phyloP scores from a whole-genome alignment of 2,329 filamentous ascomycete genomes.

The Onygenales sp. region DNA sequence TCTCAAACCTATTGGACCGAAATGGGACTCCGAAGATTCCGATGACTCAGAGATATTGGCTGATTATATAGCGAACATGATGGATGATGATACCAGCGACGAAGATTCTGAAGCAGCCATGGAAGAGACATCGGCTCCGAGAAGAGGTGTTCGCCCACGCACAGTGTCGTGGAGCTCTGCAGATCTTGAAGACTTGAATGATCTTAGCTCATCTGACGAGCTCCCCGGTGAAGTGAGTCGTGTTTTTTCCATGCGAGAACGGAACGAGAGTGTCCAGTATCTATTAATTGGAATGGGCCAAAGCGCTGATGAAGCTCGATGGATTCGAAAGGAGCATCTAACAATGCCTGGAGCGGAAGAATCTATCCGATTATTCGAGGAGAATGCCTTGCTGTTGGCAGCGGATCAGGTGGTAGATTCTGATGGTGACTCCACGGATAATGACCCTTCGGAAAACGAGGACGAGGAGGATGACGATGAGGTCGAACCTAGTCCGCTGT shows the following conservation, averaged over 20 bases:
- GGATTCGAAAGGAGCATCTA: slow-evolving; percentile 33
- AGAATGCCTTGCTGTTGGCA: slow-evolving; percentile 15
- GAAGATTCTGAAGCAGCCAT: slow-evolving; percentile 25
- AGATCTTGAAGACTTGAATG: slow-evolving; percentile 39
- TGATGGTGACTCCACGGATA: background rate
- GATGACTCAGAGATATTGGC: slow-evolving; percentile 36
- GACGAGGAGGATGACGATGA: slow-evolving; percentile 25
- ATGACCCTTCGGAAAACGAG: slow-evolving; percentile 13
- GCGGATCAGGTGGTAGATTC: background rate
- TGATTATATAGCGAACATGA: slow-evolving; percentile 54
- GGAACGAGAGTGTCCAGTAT: slow-evolving; percentile 40
- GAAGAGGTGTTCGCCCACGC: background rate
- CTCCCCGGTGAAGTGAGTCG: slow-evolving; percentile 31
- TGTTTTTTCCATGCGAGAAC: slow-evolving; percentile 38
- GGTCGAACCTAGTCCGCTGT: slow-evolving; percentile 21
- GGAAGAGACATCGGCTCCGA: slow-evolving; percentile 14
- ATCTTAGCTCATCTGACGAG: slow-evolving; percentile 42
- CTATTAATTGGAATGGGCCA: slow-evolving; percentile 41
- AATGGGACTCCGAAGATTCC: background rate
- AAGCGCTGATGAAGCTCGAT: slow-evolving; percentile 39
- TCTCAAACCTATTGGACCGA: background rate
- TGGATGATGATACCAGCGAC: slow-evolving; percentile 15
- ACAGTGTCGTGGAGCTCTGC: slow-evolving; percentile 31
- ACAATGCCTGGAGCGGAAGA: slow-evolving; percentile 18
- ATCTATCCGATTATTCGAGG: slow-evolving; percentile 25